A percentile compares a stretch with the other conserved stretches of the same genome.
Conservation (phyloP, 2,329 filamentous ascomycete genomes). For the Triangularia setosa region DNA sequence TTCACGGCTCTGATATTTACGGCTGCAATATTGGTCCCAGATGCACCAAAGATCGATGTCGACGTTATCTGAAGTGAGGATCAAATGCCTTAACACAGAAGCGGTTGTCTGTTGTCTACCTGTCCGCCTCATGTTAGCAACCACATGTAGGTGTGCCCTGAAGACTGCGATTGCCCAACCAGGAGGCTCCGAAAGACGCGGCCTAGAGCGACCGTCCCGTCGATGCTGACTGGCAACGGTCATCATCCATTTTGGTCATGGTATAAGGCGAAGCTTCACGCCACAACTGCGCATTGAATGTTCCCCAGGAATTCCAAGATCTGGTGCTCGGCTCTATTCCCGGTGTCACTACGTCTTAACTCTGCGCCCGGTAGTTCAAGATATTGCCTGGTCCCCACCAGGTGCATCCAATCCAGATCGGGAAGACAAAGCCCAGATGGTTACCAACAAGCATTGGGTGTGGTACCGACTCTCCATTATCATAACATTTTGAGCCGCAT, state of each 20-base stretch:
- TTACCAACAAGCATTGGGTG: background rate
- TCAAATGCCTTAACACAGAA: background rate
- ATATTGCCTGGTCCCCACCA: background rate
- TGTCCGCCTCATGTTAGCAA: background rate
- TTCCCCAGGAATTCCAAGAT: background rate
- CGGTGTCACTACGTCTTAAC: background rate
- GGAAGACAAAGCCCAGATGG: background rate
- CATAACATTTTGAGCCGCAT: background rate
- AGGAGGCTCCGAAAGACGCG: background rate
- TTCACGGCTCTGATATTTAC: background rate
- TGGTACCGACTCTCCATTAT: background rate
- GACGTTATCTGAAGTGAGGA: background rate
- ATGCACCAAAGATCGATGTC: background rate
- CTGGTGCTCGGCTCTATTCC: background rate
- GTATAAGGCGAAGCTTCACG: background rate
- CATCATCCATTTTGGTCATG: background rate
- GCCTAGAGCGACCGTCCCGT: background rate
- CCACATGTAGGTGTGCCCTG: background rate
- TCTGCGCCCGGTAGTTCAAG: background rate
- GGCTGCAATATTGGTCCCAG: background rate
- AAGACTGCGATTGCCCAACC: background rate
- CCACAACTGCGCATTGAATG: background rate
- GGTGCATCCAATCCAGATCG: background rate
- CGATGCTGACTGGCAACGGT: background rate
- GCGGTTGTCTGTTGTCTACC: background rate